phyloP scores from a whole-genome alignment of 2,329 filamentous ascomycete species.

The Aureobasidium sp. region DNA sequence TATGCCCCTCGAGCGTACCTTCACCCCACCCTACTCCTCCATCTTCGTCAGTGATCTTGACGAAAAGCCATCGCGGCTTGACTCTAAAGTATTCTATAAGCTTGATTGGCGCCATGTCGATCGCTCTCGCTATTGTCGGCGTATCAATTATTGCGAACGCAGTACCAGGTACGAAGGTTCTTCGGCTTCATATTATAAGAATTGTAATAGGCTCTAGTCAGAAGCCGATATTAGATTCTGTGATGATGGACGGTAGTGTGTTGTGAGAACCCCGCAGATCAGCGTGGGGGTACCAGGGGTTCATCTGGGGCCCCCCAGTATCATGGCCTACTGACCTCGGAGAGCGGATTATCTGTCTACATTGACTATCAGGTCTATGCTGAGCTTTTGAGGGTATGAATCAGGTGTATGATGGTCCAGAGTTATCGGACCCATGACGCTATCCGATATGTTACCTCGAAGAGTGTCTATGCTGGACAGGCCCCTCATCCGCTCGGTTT shows the following conservation, averaged over 20 bases:
- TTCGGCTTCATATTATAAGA: background rate
- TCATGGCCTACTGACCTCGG: background rate
- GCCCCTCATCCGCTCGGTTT: background rate
- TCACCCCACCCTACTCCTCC: slow-evolving; percentile 67
- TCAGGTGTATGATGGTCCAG: no score
- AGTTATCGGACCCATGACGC: no score
- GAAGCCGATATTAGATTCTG: background rate
- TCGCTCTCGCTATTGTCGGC: background rate
- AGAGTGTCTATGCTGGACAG: no score
- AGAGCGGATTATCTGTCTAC: no score
- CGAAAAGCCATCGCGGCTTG: slow-evolving; percentile 69
- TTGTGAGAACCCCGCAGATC: background rate
- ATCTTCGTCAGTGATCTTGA: slow-evolving; percentile 64
- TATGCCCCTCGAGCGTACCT: slow-evolving; percentile 66
- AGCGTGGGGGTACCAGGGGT: background rate
- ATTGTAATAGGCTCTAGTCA: background rate
- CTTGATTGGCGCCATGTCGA: slow-evolving; percentile 56
- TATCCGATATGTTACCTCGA: no score
- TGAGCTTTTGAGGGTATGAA: no score
- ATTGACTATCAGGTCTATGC: no score
- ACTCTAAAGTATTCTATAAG: slow-evolving; percentile 68
- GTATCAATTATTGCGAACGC: no score
- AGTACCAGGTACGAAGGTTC: background rate
- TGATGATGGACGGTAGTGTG: background rate
- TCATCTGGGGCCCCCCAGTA: background rate